Conservation (phyloP, 495 filamentous ascomycete genomes). For the Annulohypoxylon bovei region DNA sequence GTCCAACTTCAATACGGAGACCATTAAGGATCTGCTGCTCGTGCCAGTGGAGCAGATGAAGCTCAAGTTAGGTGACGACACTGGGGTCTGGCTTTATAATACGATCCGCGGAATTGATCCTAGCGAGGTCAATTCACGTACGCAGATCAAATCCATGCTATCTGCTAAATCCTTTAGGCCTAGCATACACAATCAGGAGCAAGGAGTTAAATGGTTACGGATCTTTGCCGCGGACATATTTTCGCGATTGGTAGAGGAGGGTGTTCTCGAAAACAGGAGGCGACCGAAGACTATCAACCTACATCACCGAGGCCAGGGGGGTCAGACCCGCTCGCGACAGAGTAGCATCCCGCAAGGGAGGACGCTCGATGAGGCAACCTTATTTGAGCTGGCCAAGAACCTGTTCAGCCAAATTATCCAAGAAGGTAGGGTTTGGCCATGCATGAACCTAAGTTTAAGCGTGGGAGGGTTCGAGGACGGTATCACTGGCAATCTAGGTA, state of each 20-base stretch:
- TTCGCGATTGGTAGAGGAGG: conserved; percentile 89
- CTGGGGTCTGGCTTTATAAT: conserved; percentile 86
- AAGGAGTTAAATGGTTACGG: conserved; percentile 84
- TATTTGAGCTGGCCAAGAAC: conserved; percentile 80
- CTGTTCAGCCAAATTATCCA: conserved; percentile 78
- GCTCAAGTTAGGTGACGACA: conserved; percentile 83
- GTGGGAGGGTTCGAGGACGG: conserved; percentile 93
- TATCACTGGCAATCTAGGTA: conserved; percentile 81
- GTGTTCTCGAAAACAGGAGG: conserved; percentile 86
- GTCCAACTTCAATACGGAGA: conserved; percentile 79
- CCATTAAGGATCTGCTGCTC: conserved; percentile 77
- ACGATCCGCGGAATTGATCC: conserved; percentile 85
- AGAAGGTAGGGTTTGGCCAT: conserved; percentile 87
- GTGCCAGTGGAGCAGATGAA: conserved; percentile 82
- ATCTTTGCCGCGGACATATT: conserved; percentile 96
- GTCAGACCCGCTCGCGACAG: conserved; percentile 76
- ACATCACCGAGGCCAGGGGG: conserved; percentile 73
- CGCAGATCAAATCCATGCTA: conserved; percentile 97
- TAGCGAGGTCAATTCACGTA: conserved; percentile 90
- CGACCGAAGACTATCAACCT: conserved; percentile 86
- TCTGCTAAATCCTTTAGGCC: conserved; percentile 96
- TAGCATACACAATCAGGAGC: conserved; percentile 79
- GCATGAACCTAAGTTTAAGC: conserved; percentile 81
- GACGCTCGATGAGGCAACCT: conserved; percentile 72
- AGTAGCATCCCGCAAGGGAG: conserved; percentile 80